A percentile compares a stretch with the other conserved stretches of the same genome.
These are phyloP conservation scores for Phytophthora pini DNA, from an alignment of 352 stramenopile genomes.

Conservation along the genomic window DNA sequence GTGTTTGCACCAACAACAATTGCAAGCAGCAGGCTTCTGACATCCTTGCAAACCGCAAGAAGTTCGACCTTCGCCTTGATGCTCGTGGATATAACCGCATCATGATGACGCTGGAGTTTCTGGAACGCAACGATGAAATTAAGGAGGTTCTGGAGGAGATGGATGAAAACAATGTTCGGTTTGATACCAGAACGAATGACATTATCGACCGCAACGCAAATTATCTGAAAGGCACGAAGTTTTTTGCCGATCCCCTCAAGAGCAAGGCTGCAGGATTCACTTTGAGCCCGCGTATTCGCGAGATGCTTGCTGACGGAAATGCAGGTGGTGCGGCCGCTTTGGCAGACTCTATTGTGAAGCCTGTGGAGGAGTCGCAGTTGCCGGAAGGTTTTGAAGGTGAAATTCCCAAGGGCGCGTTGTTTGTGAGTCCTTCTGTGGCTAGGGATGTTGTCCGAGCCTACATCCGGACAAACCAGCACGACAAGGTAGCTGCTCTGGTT, in stretches of 20 bases:
- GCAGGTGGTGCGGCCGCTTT: conserved; percentile 44
- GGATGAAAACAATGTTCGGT: conserved; percentile 55
- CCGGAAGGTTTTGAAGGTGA: conserved; percentile 38
- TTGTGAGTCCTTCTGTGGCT: conserved; percentile 48
- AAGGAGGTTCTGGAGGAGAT: conserved; percentile 68
- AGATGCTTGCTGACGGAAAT: conserved; percentile 49
- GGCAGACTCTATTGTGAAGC: conserved; percentile 48
- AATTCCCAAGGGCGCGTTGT: conserved; percentile 35
- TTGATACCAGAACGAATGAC: conserved; percentile 60
- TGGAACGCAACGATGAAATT: conserved; percentile 75
- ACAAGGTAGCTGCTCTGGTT: conserved; percentile 62
- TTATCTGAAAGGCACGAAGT: conserved; percentile 47
- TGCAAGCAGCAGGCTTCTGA: conserved; percentile 73
- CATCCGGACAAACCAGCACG: conserved; percentile 52
- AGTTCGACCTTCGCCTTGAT: conserved; percentile 75
- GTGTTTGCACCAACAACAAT: conserved; percentile 73
- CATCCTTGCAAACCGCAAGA: conserved; percentile 80
- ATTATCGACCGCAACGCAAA: conserved; percentile 67
- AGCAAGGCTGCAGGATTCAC: conserved; percentile 37
- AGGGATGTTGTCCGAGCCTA: conserved; percentile 56
- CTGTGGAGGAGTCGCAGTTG: conserved; percentile 47
- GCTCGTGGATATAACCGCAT: conserved; percentile 79
- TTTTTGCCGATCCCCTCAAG: conserved; percentile 33
- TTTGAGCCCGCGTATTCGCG: conserved; percentile 53
- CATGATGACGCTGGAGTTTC: conserved; percentile 71